Evolutionary conservation across 2,329 filamentous ascomycete genomes (phyloP).

Genomic region (Paecilomyces dactylethromorphus): DNA sequence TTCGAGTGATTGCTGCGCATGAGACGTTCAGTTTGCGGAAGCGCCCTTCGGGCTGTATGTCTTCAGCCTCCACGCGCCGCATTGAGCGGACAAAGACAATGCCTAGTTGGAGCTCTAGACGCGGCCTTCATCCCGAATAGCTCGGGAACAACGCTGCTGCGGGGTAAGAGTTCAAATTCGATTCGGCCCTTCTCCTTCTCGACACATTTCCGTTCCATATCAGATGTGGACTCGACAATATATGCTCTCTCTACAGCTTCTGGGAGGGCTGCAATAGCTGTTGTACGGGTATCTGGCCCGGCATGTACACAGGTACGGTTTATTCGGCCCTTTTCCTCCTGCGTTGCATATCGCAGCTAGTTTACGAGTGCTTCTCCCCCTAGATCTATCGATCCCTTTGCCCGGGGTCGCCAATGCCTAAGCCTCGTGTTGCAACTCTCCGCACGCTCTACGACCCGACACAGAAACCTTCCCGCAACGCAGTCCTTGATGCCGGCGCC

Average conservation of each 20-base stretch:
- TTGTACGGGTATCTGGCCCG: slow-evolving; percentile 79
- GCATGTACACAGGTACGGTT: slow-evolving; percentile 58
- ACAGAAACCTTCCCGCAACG: slow-evolving; percentile 26
- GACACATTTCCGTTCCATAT: slow-evolving; percentile 7
- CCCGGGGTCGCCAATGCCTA: slow-evolving; percentile 47
- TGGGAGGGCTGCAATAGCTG: slow-evolving; percentile 82
- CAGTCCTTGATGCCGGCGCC: slow-evolving; percentile 67
- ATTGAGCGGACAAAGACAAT: background rate
- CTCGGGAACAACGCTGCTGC: background rate
- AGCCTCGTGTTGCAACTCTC: slow-evolving; percentile 60
- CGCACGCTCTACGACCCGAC: slow-evolving; percentile 64
- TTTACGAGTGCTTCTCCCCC: slow-evolving; percentile 1
- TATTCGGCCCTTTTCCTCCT: background rate
- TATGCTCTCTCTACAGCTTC: slow-evolving; percentile 86
- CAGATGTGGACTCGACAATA: slow-evolving; percentile 55
- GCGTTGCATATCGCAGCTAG: background rate
- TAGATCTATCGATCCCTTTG: slow-evolving; percentile 62
- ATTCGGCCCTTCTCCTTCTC: slow-evolving; percentile 18
- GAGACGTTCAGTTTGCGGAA: background rate
- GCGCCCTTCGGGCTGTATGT: background rate
- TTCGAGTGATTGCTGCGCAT: background rate
- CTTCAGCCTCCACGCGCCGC: background rate
- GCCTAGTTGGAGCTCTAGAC: background rate
- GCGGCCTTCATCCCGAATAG: background rate
- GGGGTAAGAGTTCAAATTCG: background rate